A percentile compares a stretch with the other conserved stretches of the same genome.
phyloP scores from a whole-genome alignment of 1,284 basidiomycete genomes.

The Lentinula novae-zelandiae region DNA sequence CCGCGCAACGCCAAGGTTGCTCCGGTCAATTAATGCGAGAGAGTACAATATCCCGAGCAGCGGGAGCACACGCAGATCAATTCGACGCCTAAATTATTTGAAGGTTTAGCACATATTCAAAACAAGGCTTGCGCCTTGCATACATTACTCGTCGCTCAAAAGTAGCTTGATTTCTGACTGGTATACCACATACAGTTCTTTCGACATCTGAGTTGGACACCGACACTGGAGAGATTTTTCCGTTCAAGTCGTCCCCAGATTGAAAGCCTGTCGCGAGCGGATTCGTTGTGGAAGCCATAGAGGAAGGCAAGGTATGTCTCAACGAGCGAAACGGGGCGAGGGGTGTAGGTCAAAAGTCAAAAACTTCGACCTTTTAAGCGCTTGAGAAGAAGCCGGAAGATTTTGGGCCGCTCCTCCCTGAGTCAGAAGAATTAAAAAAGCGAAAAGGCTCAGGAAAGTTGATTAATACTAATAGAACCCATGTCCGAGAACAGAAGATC shows the following conservation, averaged over 20 bases:
- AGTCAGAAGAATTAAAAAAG: neutral
- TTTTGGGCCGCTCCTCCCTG: neutral
- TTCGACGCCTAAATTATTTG: constrained; percentile 28
- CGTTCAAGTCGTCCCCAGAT: constrained; percentile 1
- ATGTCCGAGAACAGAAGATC: neutral
- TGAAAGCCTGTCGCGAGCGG: neutral
- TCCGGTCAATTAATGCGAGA: constrained; percentile 39
- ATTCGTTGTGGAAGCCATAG: neutral
- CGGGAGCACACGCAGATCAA: constrained; percentile 40
- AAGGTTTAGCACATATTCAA: neutral
- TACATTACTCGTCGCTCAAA: constrained; percentile 15
- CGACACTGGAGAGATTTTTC: neutral
- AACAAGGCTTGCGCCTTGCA: constrained; percentile 3
- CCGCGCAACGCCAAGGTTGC: constrained; percentile 40
- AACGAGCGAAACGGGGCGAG: neutral
- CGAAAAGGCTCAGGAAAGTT: neutral
- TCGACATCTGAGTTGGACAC: neutral
- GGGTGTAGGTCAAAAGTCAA: neutral
- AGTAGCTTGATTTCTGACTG: neutral
- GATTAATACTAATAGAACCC: neutral
- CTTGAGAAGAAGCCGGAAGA: neutral
- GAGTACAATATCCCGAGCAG: constrained; percentile 39
- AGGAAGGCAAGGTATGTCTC: neutral
- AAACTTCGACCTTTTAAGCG: neutral
- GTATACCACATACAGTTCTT: neutral